Percentiles rank a stretch among this genome's conserved stretches.
phyloP scores from a whole-genome alignment of 2,329 filamentous ascomycete genomes.

The Talaromyces pinophilus region DNA sequence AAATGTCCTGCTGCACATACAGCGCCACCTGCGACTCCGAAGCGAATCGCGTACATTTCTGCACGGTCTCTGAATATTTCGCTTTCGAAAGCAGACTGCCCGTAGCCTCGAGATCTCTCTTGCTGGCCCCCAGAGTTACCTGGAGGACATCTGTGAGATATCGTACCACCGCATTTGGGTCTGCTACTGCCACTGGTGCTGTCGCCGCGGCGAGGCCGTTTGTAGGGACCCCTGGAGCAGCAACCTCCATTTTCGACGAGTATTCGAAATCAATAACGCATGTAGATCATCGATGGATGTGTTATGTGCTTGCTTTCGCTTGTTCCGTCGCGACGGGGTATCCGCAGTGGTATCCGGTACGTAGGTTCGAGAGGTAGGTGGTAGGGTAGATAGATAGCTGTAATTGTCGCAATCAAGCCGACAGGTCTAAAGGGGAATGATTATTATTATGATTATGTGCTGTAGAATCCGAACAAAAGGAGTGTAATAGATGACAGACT shows the following conservation, averaged over 20 bases:
- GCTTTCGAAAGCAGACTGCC: slow-evolving; percentile 79
- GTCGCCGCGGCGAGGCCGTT: slow-evolving; percentile 39
- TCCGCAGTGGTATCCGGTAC: not conserved
- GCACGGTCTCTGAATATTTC: slow-evolving; percentile 74
- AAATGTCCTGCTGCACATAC: slow-evolving; percentile 81
- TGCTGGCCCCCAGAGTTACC: slow-evolving; percentile 72
- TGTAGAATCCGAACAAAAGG: slow-evolving; percentile 13
- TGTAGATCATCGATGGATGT: slow-evolving; percentile 35
- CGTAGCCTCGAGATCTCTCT: slow-evolving; percentile 74
- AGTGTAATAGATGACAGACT: not conserved
- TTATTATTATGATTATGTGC: slow-evolving; percentile 14
- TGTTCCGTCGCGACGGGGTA: not conserved
- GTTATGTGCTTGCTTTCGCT: not conserved
- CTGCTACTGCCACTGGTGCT: slow-evolving; percentile 40
- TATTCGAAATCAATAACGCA: slow-evolving; percentile 28
- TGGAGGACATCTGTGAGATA: slow-evolving; percentile 70
- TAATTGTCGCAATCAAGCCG: not conserved
- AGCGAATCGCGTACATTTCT: slow-evolving; percentile 86
- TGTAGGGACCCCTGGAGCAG: slow-evolving; percentile 35
- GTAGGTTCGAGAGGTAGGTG: not conserved
- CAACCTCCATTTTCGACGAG: slow-evolving; percentile 41
- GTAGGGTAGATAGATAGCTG: not conserved
- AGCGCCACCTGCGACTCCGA: slow-evolving; percentile 82
- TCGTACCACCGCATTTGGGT: slow-evolving; percentile 69
- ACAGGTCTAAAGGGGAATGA: not conserved